Evolutionary conservation across 1,284 basidiomycete genomes (phyloP).

Genomic region (Fomitiporia mediterranea): DNA sequence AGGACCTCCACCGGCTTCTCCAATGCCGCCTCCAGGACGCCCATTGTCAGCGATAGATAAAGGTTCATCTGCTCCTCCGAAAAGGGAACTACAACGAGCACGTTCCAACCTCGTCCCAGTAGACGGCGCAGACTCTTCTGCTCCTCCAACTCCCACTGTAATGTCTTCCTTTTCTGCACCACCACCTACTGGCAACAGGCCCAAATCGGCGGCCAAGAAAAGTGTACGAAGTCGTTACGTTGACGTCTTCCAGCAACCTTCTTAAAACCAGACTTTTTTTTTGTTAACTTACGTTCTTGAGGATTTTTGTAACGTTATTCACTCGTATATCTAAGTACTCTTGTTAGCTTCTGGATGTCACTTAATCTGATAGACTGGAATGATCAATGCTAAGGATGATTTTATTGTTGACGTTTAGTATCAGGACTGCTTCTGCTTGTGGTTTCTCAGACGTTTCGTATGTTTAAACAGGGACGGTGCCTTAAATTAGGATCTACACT

Average conservation of each 20-base stretch:
- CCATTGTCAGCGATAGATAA: conserved; percentile 61
- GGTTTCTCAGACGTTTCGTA: background rate
- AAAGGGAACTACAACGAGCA: conserved; percentile 47
- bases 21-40: conserved; percentile 47
- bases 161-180: conserved; percentile 34
- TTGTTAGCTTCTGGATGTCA: background rate
- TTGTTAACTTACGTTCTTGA: background rate
- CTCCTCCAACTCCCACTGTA: conserved; percentile 34
- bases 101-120: conserved; percentile 64
- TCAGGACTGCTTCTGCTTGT: background rate
- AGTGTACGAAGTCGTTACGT: conserved; percentile 80
- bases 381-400: too few species aligned
- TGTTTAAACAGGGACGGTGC: background rate
- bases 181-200: conserved; percentile 47
- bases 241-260: conserved; percentile 66
- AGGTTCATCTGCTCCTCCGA: conserved; percentile 41
- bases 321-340: background rate
- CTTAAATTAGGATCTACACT: background rate
- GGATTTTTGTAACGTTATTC: conserved; percentile 16
- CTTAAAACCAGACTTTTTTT: conserved; percentile 7
- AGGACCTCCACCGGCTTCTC: conserved; percentile 31
- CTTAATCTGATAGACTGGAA: background rate
- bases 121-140: conserved; percentile 26
- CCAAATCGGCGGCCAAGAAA: conserved; percentile 64
- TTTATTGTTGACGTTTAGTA: too few species aligned